A percentile compares a stretch with the other conserved stretches of the same genome.
Conservation (phyloP, 805 yeast genomes). For the Lachancea dasiensis region DNA sequence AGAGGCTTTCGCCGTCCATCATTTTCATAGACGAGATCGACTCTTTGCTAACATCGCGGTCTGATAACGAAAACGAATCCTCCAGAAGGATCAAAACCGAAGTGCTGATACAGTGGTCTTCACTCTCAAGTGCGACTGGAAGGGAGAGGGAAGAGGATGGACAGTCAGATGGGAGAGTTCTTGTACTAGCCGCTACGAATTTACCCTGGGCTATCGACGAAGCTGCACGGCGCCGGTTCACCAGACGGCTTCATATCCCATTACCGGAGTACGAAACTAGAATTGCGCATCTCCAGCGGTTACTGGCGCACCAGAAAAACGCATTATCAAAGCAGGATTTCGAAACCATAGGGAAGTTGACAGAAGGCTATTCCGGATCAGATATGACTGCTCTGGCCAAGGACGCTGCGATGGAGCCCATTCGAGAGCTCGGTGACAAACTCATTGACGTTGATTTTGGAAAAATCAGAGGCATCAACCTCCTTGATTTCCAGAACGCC, state of each 20-base stretch:
- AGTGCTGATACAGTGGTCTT: conserved; percentile 92
- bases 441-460: conserved; percentile 64
- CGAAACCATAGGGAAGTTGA: conserved; percentile 52
- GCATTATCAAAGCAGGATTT: conserved; percentile 61
- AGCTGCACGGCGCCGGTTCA: conserved; percentile 93
- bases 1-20: conserved; percentile 82
- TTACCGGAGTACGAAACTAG: conserved; percentile 86
- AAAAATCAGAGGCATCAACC: conserved; percentile 67
- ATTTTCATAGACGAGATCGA: conserved; percentile 96
- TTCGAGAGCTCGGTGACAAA: conserved; percentile 83
- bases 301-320: conserved; percentile 63
- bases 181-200: conserved; percentile 92
- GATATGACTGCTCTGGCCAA: conserved; percentile 91
- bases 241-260: conserved; percentile 89
- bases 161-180: conserved; percentile 51
- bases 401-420: conserved; percentile 98
- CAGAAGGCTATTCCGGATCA: conserved; percentile 87
- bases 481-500: conserved; percentile 72
- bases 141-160: conserved; percentile 40
- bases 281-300: conserved; percentile 59
- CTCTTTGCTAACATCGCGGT: conserved; percentile 74
- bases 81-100: conserved; percentile 88
- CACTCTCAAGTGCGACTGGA: conserved; percentile 80
- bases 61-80: conserved; percentile 68
- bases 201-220: conserved; percentile 97